Conservation (phyloP, 1,284 basidiomycete genomes). For the Apiotrichum montevideense region DNA sequence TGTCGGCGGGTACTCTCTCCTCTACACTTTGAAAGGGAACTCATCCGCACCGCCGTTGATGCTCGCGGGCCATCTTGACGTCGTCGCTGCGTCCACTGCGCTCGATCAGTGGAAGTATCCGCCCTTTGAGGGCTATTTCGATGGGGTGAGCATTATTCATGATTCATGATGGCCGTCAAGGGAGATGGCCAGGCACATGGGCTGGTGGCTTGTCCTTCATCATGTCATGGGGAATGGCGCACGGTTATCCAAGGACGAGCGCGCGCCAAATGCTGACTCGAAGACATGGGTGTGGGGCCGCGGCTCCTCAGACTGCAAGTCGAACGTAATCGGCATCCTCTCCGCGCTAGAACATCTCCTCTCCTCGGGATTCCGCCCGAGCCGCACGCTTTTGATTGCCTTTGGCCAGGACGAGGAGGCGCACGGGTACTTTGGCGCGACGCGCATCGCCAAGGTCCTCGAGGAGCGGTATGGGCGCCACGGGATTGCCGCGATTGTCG, state of each 20-base stretch:
- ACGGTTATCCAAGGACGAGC: too few relatives aligned
- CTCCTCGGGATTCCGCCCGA: neutral
- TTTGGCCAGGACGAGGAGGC: constrained; percentile 17
- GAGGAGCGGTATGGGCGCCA: constrained; percentile 9
- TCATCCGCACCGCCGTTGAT: constrained; percentile 8
- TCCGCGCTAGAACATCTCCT: constrained; percentile 11
- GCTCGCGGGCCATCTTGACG: constrained; percentile 13
- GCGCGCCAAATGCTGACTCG: too few relatives aligned
- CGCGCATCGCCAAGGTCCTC: constrained; percentile 1
- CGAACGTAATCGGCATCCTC: constrained; percentile 13
- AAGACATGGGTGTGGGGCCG: constrained; percentile 13
- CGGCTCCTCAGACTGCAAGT: constrained; percentile 15
- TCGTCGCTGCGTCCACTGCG: constrained; percentile 2
- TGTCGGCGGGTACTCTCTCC: constrained; percentile 11
- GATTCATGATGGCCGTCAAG: too few relatives aligned
- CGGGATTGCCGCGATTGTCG: constrained; percentile 12
- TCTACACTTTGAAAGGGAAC: constrained; percentile 11
- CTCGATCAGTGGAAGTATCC: constrained; percentile 11
- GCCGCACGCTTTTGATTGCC: constrained; percentile 9
- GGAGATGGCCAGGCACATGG: too few relatives aligned
- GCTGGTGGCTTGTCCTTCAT: too few relatives aligned
- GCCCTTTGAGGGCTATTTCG: constrained; percentile 11
- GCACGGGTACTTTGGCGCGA: constrained; percentile 3
- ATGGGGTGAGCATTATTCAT: neutral
- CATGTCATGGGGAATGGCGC: too few relatives aligned